These are phyloP conservation scores for Stygiomarasmius scandens DNA, from an alignment of 1,284 basidiomycete genomes.

Conservation along the genomic window DNA sequence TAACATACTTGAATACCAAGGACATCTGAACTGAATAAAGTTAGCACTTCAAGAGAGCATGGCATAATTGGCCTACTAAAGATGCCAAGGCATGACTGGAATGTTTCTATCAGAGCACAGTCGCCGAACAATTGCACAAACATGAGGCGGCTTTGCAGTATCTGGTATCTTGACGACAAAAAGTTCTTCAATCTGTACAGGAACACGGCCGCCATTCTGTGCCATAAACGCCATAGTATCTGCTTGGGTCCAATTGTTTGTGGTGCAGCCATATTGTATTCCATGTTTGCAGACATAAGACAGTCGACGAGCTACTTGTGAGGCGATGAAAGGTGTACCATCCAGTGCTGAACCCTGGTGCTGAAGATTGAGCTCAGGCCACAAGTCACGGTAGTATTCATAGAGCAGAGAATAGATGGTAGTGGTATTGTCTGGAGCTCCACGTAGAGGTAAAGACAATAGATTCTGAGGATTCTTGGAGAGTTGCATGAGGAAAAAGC, in stretches of 20 bases:
- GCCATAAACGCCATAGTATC: constrained; percentile 19
- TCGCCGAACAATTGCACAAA: constrained; percentile 20
- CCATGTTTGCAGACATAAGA: constrained; percentile 25
- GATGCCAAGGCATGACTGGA: constrained; percentile 27
- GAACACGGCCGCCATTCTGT: not conserved
- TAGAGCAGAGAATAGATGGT: constrained; percentile 13
- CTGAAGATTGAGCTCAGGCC: constrained; percentile 21
- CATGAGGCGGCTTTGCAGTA: constrained; percentile 9
- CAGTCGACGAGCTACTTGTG: constrained; percentile 8
- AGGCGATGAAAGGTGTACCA: constrained; percentile 8
- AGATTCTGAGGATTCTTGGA: too few species aligned
- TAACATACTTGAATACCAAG: constrained; percentile 13
- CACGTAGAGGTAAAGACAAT: too few species aligned
- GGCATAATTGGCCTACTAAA: constrained; percentile 17
- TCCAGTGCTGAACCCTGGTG: constrained; percentile 11
- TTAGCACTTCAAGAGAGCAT: not conserved
- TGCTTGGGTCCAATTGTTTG: constrained; percentile 9
- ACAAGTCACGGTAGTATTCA: constrained; percentile 12
- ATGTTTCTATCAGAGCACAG: constrained; percentile 18
- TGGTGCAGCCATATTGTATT: constrained; percentile 20
- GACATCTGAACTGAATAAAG: constrained; percentile 1
- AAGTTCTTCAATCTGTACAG: constrained; percentile 16
- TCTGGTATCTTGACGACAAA: constrained; percentile 4
- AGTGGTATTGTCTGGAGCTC: too few species aligned
- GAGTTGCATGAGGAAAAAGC: too few species aligned